phyloP scores from a whole-genome alignment of 768 basidiomycete genomes.

The Lentinula sp. region DNA sequence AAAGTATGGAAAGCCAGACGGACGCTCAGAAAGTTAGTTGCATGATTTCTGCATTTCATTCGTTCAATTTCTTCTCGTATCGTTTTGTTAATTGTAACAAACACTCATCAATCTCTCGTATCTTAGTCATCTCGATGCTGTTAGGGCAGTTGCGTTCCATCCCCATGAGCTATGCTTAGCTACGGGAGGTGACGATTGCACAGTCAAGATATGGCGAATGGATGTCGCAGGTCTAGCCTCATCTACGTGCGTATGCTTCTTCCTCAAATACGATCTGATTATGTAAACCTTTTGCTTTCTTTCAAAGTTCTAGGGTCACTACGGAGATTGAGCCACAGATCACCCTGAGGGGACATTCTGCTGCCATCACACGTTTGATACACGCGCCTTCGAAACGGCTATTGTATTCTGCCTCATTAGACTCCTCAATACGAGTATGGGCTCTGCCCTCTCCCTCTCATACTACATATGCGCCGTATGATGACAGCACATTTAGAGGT shows the following conservation, averaged over 20 bases:
- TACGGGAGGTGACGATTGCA: constrained; percentile 93
- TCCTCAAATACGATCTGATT: constrained; percentile 10
- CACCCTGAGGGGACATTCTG: constrained; percentile 90
- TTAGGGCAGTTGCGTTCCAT: constrained; percentile 87
- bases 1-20: constrained; percentile 84
- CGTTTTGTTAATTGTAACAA: constrained; percentile 2
- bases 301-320: constrained; percentile 52
- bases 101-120: constrained; percentile 11
- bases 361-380: constrained; percentile 81
- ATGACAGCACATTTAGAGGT: constrained; percentile 69
- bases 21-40: constrained; percentile 81
- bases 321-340: constrained; percentile 92
- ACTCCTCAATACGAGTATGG: constrained; percentile 93
- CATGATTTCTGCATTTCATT: constrained; percentile 11
- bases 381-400: constrained; percentile 71
- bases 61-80: background rate
- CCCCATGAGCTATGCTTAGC: constrained; percentile 80
- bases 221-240: constrained; percentile 72
- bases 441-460: constrained; percentile 67
- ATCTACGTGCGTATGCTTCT: constrained; percentile 55
- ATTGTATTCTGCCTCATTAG: constrained; percentile 89
- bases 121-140: constrained; percentile 85
- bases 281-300: constrained; percentile 9
- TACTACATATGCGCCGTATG: constrained; percentile 90
- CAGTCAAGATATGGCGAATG: constrained; percentile 94